Evolutionary conservation across 2,329 filamentous ascomycete genomes (phyloP), one percentile per base, ranked within the genome.

Genomic region (Cercospora sp.): DNA sequence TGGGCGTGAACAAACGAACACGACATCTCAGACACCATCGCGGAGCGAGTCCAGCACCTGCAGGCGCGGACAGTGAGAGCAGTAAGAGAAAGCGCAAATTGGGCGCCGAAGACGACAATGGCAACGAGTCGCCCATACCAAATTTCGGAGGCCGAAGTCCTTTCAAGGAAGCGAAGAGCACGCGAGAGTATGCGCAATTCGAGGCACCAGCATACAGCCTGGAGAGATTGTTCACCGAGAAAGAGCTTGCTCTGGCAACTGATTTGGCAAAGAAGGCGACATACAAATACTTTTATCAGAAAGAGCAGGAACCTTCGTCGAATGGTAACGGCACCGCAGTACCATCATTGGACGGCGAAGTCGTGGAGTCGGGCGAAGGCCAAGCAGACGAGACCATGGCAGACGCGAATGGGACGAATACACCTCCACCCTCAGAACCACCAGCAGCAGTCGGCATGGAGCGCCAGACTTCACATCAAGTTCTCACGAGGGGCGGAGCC

Each of bases 181-280:
- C 83, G 72, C 81, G 80, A 31, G 76, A 84, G 59, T 83, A 85
- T 60, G 81, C 84, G 57, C 87, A 90, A 70, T 86, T 86, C 72
- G 84, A 86, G 69, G 84, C 86, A 7, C 82, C 87, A 1, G 81
- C 84, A 4, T 89, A 88, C 78, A 88, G 86, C 7, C 83, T 90
- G 66, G 84, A 89, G 65, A 83, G 85, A n/a, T 81, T 90, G 16
- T 90, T 90, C 75, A 90, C 87, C 3, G 87, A 90, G 69, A 90
- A 89, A 79, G 88, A 90, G 77, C 83, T 90, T 63, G 84, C 84
- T 62, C 81, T 87, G 76, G 86, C 87, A 65, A 87, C 87, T 68
- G 88, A 88, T 72, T 83, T 85, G 57, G 88, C 88, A 3, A 86
- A 87, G 61, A 81, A 86, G 31, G 87, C 87, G 5, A 85, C 88